Evolutionary conservation across 2,329 filamentous ascomycete genomes (phyloP), one percentile per base, ranked within the genome.

Genomic region (Talaromyces sp.): DNA sequence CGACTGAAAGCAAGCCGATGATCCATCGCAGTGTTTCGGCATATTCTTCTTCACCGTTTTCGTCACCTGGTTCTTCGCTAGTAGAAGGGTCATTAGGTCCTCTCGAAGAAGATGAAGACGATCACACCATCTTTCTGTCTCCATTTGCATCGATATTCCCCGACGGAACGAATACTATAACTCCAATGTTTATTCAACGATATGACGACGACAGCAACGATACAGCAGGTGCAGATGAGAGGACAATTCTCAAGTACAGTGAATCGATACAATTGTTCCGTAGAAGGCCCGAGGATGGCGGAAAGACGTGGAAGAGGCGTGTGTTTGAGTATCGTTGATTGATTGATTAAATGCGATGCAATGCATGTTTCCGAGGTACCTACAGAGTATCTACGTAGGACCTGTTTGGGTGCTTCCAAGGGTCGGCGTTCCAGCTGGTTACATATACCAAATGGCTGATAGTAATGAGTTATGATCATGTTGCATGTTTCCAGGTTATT

Each of bases 261-360:
- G 71, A 78, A 63, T 70, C 71, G 4, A 69, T 74, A n/a, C 73
- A 77, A 59, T 66, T 74, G 56, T 70, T 78, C 66, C 70, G 68
- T 11, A 71, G 76, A 58, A 69, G 77, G 61, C 68, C 66, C 22
- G 70, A 75, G 17, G 75, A 75, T 10, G 60, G 62, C 7, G 65
- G 53, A 13, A 72, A 75, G 25, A 74, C 71, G 31, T 79, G 75
- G 73, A 72, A 70, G 66, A 70, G 77, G 27, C 69, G 74, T 51
- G 72, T 78, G 56, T 67, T 78, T 11, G 76, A 79, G 63, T 79
- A 78, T 66, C 73, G 68, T 6, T 64, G 61, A 65, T 34, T 8
- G 43, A 56, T 63, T 40, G 27, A 27, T 51, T 29, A 6, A 53
- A 51, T 61, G 19, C 38, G 25, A 56, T 11, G 51, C 29, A 56